phyloP scores from a whole-genome alignment of 306 rosid genomes.

The Senna tora region DNA sequence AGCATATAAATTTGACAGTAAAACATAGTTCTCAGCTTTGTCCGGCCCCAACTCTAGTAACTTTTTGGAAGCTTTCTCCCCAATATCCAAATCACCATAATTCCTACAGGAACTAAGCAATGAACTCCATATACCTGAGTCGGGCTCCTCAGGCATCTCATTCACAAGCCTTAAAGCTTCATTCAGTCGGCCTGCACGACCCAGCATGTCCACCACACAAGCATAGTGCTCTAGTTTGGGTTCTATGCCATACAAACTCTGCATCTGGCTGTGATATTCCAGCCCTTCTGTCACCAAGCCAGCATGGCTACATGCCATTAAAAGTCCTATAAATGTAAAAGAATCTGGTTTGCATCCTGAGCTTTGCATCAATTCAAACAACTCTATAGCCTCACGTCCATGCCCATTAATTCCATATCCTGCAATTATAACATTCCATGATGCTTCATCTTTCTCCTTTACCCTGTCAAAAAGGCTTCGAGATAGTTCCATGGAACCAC shows the following conservation, averaged over 20 bases:
- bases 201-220: conserved; percentile 82
- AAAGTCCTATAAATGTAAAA: conserved; percentile 72
- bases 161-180: conserved; percentile 70
- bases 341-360: conserved; percentile 61
- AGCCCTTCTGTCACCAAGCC: conserved; percentile 71
- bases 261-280: conserved; percentile 62
- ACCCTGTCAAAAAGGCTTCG: conserved; percentile 54
- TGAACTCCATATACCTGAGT: conserved; percentile 78
- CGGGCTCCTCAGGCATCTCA: conserved; percentile 73
- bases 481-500: conserved; percentile 73
- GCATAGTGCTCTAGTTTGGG: conserved; percentile 83
- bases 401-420: conserved; percentile 84
- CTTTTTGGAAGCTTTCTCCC: conserved; percentile 56
- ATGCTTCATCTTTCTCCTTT: conserved; percentile 54
- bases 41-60: conserved; percentile 62
- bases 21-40: conserved; percentile 66
- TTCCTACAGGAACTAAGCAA: conserved; percentile 79
- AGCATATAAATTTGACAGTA: conserved; percentile 75
- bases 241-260: conserved; percentile 49
- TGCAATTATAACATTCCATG: conserved; percentile 77
- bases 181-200: conserved; percentile 64
- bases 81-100: conserved; percentile 60
- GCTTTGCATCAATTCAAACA: conserved; percentile 65
- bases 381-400: conserved; percentile 68
- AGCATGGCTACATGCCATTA: conserved; percentile 82